Evolutionary conservation across 768 basidiomycete species (phyloP).

Genomic region (Scleroderma citrinum): DNA sequence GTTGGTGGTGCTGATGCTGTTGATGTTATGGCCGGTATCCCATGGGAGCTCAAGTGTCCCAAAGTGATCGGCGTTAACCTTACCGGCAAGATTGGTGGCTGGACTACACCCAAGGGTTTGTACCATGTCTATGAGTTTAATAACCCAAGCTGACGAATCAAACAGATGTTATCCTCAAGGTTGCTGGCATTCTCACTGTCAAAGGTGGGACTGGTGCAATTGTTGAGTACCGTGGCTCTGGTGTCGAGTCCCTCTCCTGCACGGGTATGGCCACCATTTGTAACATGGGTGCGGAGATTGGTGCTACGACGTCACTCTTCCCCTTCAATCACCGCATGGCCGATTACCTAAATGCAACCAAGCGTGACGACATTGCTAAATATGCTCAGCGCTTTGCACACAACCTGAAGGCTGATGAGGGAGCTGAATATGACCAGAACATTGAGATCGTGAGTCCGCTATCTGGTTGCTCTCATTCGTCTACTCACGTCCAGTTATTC

Average conservation of each 20-base stretch:
- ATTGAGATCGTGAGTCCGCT: conserved; percentile 74
- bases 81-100: conserved; percentile 90
- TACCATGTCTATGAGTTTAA: background rate
- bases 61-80: conserved; percentile 98
- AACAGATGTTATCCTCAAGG: conserved; percentile 95
- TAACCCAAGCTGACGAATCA: conserved; percentile 1
- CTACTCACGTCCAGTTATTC: background rate
- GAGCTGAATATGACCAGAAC: conserved; percentile 87
- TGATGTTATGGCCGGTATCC: conserved; percentile 96
- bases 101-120: conserved; percentile 95
- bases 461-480: background rate
- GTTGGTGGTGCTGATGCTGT: conserved; percentile 99
- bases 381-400: conserved; percentile 87
- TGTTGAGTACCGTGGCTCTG: conserved; percentile 93
- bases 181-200: conserved; percentile 97
- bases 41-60: conserved; percentile 99
- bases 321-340: conserved; percentile 96
- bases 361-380: conserved; percentile 77
- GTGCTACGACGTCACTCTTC: conserved; percentile 98
- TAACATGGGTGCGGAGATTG: conserved; percentile 99
- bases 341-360: conserved; percentile 92
- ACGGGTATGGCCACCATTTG: conserved; percentile 99
- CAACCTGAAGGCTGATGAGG: conserved; percentile 85
- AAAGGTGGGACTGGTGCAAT: conserved; percentile 99
- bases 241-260: conserved; percentile 93